Evolutionary conservation across 805 yeast genomes (phyloP), one percentile per base, ranked within the genome.

Genomic region (Myxozyma neglecta): DNA sequence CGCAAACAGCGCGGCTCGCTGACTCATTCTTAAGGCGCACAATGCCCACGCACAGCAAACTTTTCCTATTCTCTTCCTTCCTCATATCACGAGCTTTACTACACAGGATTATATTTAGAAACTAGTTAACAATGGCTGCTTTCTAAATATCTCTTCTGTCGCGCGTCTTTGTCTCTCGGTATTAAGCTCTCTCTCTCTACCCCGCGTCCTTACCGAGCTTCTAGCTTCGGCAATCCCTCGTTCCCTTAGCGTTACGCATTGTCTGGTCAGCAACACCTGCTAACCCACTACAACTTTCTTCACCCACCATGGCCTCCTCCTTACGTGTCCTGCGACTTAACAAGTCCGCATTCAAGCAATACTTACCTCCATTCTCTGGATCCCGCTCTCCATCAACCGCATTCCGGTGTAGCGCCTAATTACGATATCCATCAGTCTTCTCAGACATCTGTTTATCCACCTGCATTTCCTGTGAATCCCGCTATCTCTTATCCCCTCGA

Each of bases 231-330:
- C 44, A 55, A 45, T 57, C 48, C 55, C 24, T 34, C 60, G 24
- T 37, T 50, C 36, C 56, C 59, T 50, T 35, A 37, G 53, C 59
- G 54, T 57, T 53, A 46, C 63, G 66, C 66, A 59, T 62, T 62
- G 66, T 62, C 66, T 43, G 56, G 56, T 62, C 63, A 59, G 66
- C 53, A 39, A 37, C 43, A 45, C 20, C 46, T 35, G 52, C 55
- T 46, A 39, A 57, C 57, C 57, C 56, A 44, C 52, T 43, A 59
- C n/a, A 40, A 40, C 39, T 47, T 49, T 47, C 44, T 47, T 46
- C 44, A 53, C 49, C 66, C 60, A 37, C 34, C 58, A 62, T 62
- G 66, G 66, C 64, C 46, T 62, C 64, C 66, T 34, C 55, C 53
- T 3, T 40, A 16, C 10, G 29, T 11, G 4, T n/a, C 43, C 35